Percentiles rank a stretch among this genome's conserved stretches.
Evolutionary conservation across 2,329 filamentous ascomycete genomes (phyloP).

Genomic region (Seiridium cupressi): DNA sequence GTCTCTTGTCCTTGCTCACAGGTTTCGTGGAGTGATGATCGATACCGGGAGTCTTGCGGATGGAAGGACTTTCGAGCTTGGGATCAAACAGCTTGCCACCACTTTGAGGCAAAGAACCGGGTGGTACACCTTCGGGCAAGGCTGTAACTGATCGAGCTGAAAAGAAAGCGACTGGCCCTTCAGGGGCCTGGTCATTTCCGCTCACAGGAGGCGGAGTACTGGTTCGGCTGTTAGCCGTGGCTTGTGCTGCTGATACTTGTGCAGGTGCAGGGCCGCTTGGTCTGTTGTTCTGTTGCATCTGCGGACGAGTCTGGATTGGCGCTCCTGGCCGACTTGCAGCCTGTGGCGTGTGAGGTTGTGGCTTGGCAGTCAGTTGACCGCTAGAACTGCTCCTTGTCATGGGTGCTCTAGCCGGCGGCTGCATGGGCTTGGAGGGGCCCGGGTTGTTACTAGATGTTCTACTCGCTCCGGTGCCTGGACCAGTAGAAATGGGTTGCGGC

Average conservation of each 20-base stretch:
- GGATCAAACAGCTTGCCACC: slow-evolving; percentile 66
- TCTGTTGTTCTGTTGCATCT: slow-evolving; percentile 16
- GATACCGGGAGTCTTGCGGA: slow-evolving; percentile 83
- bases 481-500: slow-evolving; percentile 17
- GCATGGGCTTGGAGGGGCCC: slow-evolving; percentile 28
- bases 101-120: slow-evolving; percentile 40
- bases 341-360: slow-evolving; percentile 24
- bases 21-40: slow-evolving; percentile 79
- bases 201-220: slow-evolving; percentile 28
- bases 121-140: slow-evolving; percentile 46
- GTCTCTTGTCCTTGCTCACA: slow-evolving; percentile 56
- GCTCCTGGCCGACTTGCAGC: slow-evolving; percentile 30
- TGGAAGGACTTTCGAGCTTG: slow-evolving; percentile 75
- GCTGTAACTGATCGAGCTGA: slow-evolving; percentile 65
- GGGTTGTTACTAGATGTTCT: slow-evolving; percentile 22
- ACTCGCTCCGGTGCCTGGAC: slow-evolving; percentile 20
- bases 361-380: slow-evolving; percentile 25
- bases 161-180: slow-evolving; percentile 61
- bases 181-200: slow-evolving; percentile 12
- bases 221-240: slow-evolving; percentile 20
- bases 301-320: slow-evolving; percentile 17
- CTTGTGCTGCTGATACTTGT: slow-evolving; percentile 15
- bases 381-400: slow-evolving; percentile 26
- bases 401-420: slow-evolving; percentile 32
- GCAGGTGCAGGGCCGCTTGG: slow-evolving; percentile 12